A percentile compares a stretch with the other conserved stretches of the same genome.
Conservation (phyloP, 106 monocot genomes). For the Apostasia shenzhenica region DNA sequence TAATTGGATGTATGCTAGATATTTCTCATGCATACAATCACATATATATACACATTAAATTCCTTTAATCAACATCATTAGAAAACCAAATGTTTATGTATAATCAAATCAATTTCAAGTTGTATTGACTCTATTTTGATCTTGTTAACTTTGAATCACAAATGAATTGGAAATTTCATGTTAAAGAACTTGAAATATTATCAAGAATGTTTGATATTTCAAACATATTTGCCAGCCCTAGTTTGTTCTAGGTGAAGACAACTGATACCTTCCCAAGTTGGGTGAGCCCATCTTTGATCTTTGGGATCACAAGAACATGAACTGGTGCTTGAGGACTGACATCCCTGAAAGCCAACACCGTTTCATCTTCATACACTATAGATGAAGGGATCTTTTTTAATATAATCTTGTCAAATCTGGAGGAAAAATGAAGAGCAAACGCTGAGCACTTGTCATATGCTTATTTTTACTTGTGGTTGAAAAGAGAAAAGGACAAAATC, state of each 20-base stretch:
- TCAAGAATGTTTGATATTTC: too few relatives aligned
- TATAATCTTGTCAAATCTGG: constrained; percentile 95
- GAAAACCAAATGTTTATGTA: too few relatives aligned
- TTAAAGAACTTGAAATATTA: too few relatives aligned
- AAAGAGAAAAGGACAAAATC: background rate
- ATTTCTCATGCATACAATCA: too few relatives aligned
- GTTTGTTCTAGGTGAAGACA: background rate
- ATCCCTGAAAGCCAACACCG: constrained; percentile 89
- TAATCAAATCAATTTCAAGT: too few relatives aligned
- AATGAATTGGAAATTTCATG: too few relatives aligned
- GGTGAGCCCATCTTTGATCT: constrained; percentile 81
- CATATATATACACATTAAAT: too few relatives aligned
- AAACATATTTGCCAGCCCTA: too few relatives aligned
- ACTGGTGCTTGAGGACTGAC: constrained; percentile 90
- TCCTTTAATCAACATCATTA: too few relatives aligned
- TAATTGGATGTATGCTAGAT: too few relatives aligned
- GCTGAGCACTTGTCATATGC: background rate
- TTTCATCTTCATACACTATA: constrained; percentile 87
- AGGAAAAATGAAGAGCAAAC: background rate
- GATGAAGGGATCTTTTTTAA: constrained; percentile 83
- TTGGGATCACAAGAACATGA: constrained; percentile 89
- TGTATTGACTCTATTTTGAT: too few relatives aligned
- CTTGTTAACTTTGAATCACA: too few relatives aligned
- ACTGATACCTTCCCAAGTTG: constrained; percentile 77
- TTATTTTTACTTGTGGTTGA: background rate